Evolutionary conservation across 2,329 filamentous ascomycete genomes (phyloP).

Genomic region (Mycosphaerelloides madeirae): DNA sequence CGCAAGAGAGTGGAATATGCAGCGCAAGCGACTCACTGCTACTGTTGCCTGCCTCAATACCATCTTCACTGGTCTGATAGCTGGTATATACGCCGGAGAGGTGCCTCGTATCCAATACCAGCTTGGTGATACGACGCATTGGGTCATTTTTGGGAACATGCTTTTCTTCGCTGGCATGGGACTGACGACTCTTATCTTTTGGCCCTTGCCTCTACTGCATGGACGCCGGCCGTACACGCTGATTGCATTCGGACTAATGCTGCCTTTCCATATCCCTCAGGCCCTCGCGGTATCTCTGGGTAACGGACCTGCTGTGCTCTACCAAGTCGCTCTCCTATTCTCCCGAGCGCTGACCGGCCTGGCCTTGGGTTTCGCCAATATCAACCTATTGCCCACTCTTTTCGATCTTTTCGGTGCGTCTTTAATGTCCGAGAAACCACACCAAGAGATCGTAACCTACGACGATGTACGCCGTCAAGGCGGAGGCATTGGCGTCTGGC

Average conservation of each 20-base stretch:
- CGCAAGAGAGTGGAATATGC: constrained; percentile 65
- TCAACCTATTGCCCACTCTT: constrained; percentile 68
- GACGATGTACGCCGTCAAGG: constrained; percentile 69
- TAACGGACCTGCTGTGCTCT: constrained; percentile 54
- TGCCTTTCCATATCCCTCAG: constrained; percentile 72
- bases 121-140: constrained; percentile 64
- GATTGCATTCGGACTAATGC: constrained; percentile 60
- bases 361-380: constrained; percentile 68
- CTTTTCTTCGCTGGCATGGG: constrained; percentile 67
- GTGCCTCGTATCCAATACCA: constrained; percentile 76
- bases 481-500: constrained; percentile 74
- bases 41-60: constrained; percentile 68
- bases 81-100: constrained; percentile 67
- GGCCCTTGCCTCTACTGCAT: constrained; percentile 70
- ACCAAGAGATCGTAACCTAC: constrained; percentile 64
- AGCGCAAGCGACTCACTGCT: constrained; percentile 65
- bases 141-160: constrained; percentile 68
- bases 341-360: constrained; percentile 63
- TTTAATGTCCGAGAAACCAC: constrained; percentile 65
- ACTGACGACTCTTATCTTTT: constrained; percentile 64
- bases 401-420: constrained; percentile 74
- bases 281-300: constrained; percentile 59
- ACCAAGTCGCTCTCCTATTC: constrained; percentile 57
- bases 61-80: constrained; percentile 62
- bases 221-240: constrained; percentile 75